Base-by-base conservation (phyloP, 2,329 filamentous ascomycete species). In the Fonsecaea multimorphosa region DNA sequence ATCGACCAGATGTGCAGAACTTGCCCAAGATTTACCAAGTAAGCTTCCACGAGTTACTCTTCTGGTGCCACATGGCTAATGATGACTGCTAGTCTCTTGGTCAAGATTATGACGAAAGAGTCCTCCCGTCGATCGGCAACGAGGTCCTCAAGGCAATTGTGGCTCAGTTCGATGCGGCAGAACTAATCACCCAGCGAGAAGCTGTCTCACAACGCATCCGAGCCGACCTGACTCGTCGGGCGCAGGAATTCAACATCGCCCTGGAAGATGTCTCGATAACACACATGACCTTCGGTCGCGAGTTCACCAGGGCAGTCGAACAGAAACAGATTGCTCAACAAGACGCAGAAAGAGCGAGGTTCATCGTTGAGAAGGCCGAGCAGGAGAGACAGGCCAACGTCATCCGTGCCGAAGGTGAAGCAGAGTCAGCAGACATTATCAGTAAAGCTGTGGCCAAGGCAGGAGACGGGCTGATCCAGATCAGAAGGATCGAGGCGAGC, bases 241-340 rank as follows among this genome's bases (percentile, higher is more conserved):
- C 95, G 55, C 84, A 89, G 75, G 95, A 99, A 81, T 99, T 99
- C 88, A 97, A 99, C 85, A 99, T 99, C 77, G 92, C 93, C 31
- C 91, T 99, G 61, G 95, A 99, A 82, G 95, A 99, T 77, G 95
- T 99, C 67, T 96, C 92, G 77, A 99, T 99, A 81, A 99, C 95
- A 68, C 95, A 99, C 86, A 99, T 99, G 95, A 99, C 95, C 60
- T 99, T 99, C 78, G 95, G 95, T 73, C 94, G 94, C 80, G 95
- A 99, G 82, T 99, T 99, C 85, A 99, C 95, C 68, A 91, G 92
- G 80, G 95, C 95, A 71, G 95, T 99, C 75, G 95, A 99, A 84
- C 95, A 99, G 87, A 99, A 99, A 89, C 95, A 99, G 85, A 99
- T 99, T 79, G 95, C 95, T 63, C 95, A 99, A 83, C 95, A 99